phyloP scores from a whole-genome alignment of 306 rosid species.

The Neltuma alba region DNA sequence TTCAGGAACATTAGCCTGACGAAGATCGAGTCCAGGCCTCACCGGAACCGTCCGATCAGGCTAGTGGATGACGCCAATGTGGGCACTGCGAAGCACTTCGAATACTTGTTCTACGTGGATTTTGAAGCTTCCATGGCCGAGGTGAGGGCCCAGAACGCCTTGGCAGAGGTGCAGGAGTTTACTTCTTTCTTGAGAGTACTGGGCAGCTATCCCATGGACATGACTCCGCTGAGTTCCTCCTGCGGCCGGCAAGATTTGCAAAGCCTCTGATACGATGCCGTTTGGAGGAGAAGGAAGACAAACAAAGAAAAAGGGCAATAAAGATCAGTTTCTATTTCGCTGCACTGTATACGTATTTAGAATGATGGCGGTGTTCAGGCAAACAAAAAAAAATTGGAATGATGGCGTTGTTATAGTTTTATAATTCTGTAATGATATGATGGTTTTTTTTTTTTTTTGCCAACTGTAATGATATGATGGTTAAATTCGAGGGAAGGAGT shows the following conservation, averaged over 20 bases:
- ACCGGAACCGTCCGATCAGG: conserved; percentile 88
- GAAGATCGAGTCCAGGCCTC: conserved; percentile 94
- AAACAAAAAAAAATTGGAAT: too few species aligned
- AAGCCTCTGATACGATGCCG: not conserved
- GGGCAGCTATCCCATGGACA: conserved; percentile 97
- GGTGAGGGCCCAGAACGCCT: conserved; percentile 84
- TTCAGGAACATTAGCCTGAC: conserved; percentile 89
- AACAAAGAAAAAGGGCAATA: not conserved
- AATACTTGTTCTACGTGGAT: conserved; percentile 89
- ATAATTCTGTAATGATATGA: not conserved
- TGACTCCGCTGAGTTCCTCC: conserved; percentile 82
- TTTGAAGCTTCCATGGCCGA: conserved; percentile 99
- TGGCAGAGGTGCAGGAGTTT: conserved; percentile 97
- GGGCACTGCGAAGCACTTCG: conserved; percentile 97
- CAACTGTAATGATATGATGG: too few species aligned
- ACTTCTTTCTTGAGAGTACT: conserved; percentile 90
- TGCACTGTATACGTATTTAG: not conserved
- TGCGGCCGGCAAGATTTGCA: conserved; percentile 38
- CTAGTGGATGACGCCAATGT: conserved; percentile 80
- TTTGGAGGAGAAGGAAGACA: not conserved
- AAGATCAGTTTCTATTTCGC: not conserved
- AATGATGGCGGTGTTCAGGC: not conserved
- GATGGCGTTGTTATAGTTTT: too few species aligned
- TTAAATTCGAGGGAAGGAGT: not conserved
- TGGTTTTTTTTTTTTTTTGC: too few species aligned